Percentiles rank a stretch among this genome's conserved stretches.
Conservation (phyloP, 306 rosid genomes). For the Parietaria judaica region DNA sequence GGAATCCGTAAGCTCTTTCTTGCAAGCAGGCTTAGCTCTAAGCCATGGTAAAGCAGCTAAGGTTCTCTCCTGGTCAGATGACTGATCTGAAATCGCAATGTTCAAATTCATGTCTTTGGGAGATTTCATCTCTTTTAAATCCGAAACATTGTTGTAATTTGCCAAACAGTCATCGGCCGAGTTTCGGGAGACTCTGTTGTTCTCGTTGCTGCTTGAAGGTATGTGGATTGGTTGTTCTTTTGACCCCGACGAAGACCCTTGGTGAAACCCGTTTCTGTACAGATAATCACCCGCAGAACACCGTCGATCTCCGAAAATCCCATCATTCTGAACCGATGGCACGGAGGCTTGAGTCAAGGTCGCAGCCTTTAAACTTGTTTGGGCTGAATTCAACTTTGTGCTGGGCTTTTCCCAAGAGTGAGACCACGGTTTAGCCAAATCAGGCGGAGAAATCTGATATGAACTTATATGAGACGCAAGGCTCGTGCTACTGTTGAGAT, state of each 20-base stretch:
- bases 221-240: conserved; percentile 44
- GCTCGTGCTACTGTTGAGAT: conserved; percentile 35
- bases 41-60: conserved; percentile 62
- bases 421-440: conserved; percentile 52
- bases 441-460: conserved; percentile 33
- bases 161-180: conserved; percentile 30
- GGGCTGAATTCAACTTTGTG: conserved; percentile 46
- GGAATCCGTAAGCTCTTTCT: conserved; percentile 35
- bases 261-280: conserved; percentile 49
- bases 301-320: conserved; percentile 53
- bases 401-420: conserved; percentile 65
- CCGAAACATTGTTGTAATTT: conserved; percentile 37
- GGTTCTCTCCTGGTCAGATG: conserved; percentile 32
- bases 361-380: conserved; percentile 36
- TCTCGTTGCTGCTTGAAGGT: conserved; percentile 43
- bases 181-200: conserved; percentile 34
- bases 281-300: conserved; percentile 44
- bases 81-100: conserved; percentile 44
- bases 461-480: conserved; percentile 33
- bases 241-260: conserved; percentile 49
- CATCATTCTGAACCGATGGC: conserved; percentile 49
- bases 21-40: conserved; percentile 36
- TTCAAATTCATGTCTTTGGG: conserved; percentile 63
- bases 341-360: conserved; percentile 41
- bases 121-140: conserved; percentile 39